These are phyloP conservation scores for Quercus berberidifolia DNA, from an alignment of 306 rosid genomes.

Conservation along the genomic window DNA sequence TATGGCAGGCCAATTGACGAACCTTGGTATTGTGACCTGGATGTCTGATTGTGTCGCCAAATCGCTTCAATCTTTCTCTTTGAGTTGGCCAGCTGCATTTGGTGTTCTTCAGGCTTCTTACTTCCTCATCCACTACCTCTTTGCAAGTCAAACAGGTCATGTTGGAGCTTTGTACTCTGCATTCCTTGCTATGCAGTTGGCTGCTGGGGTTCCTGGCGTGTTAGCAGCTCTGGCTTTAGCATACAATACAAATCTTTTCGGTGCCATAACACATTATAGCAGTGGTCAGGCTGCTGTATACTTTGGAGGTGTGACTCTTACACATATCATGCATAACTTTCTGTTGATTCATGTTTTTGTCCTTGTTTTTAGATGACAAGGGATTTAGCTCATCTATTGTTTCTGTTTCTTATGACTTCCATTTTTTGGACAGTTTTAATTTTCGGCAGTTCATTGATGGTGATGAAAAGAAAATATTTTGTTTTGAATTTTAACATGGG, in stretches of 20 bases:
- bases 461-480: background rate
- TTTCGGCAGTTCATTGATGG: background rate
- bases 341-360: conserved; percentile 3
- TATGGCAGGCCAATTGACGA: conserved; percentile 91
- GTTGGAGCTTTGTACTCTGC: conserved; percentile 93
- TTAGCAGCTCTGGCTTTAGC: conserved; percentile 82
- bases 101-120: conserved; percentile 83
- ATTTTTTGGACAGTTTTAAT: background rate
- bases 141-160: conserved; percentile 96
- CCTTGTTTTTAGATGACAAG: background rate
- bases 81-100: conserved; percentile 86
- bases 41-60: conserved; percentile 73
- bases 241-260: conserved; percentile 86
- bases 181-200: conserved; percentile 90
- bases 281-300: conserved; percentile 98
- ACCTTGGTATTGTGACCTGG: conserved; percentile 80
- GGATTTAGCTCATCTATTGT: background rate
- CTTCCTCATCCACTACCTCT: conserved; percentile 90
- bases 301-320: conserved; percentile 75
- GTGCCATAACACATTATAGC: conserved; percentile 88
- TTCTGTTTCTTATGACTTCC: background rate
- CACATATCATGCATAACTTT: background rate
- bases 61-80: conserved; percentile 52
- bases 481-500: background rate
- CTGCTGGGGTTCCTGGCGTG: conserved; percentile 84